A percentile compares a stretch with the other conserved stretches of the same genome.
Conservation (phyloP, 2,329 filamentous ascomycete species). For the Alternaria consortialis region DNA sequence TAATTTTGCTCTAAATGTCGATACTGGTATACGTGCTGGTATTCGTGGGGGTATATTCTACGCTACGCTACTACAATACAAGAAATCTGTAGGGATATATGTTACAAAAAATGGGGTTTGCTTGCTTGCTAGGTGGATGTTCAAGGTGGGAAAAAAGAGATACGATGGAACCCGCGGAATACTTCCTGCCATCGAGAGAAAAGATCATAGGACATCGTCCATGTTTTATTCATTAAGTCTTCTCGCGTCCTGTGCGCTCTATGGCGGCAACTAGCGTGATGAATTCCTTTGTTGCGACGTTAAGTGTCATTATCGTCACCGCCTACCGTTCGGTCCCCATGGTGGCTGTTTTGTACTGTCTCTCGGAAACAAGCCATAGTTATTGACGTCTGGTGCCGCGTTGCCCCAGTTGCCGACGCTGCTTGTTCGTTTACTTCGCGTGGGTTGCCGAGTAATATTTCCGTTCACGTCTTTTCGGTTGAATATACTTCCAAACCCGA, state of each 20-base stretch:
- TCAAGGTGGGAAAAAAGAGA: not conserved
- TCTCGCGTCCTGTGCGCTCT: conserved; percentile 11
- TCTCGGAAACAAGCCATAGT: conserved; percentile 31
- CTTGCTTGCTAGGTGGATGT: not conserved
- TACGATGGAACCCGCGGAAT: conserved; percentile 43
- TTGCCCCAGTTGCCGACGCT: conserved; percentile 43
- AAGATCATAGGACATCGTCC: conserved; percentile 8
- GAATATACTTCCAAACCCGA: conserved; percentile 44
- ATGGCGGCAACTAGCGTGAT: conserved; percentile 1
- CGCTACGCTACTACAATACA: conserved; percentile 1
- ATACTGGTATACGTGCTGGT: not conserved
- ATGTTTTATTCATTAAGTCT: conserved; percentile 8
- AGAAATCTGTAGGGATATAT: conserved; percentile 3
- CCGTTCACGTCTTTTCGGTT: conserved; percentile 38
- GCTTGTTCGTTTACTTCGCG: conserved; percentile 38
- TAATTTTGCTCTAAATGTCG: not conserved
- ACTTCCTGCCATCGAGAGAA: conserved; percentile 41
- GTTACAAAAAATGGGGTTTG: not conserved
- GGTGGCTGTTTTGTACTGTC: conserved; percentile 27
- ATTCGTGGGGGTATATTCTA: conserved; percentile 7
- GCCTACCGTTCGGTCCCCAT: conserved; percentile 27
- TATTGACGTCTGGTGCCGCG: not conserved
- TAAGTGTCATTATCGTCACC: conserved; percentile 23
- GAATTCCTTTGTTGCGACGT: not conserved
- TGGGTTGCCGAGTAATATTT: conserved; percentile 41